phyloP scores from a whole-genome alignment of 2,329 filamentous ascomycete species.

The Sclerotinia sclerotiorum region DNA sequence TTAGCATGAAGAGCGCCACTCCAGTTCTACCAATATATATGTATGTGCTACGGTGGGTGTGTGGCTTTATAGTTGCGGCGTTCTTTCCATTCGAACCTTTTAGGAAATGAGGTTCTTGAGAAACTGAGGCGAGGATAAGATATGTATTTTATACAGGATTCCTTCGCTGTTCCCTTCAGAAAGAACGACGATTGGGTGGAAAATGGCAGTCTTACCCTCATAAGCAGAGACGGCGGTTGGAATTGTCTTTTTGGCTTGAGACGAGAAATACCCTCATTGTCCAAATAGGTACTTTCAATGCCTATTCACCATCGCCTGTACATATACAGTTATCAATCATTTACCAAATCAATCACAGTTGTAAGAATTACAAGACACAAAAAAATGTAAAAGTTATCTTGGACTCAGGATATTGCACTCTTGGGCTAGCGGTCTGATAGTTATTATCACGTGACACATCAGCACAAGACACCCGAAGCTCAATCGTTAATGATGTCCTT shows the following conservation, averaged over 20 bases:
- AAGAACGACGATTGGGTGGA: not conserved
- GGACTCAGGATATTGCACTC: not conserved
- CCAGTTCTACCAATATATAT: slow-evolving; percentile 57
- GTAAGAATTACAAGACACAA: not conserved
- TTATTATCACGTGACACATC: not conserved
- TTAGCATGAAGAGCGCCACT: too few relatives aligned
- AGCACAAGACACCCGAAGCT: slow-evolving; percentile 17
- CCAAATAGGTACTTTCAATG: not conserved
- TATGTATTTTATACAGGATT: not conserved
- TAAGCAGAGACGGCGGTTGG: not conserved
- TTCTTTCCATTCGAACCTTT: slow-evolving; percentile 68
- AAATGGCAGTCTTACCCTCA: not conserved
- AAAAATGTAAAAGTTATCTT: not conserved
- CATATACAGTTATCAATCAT: too few relatives aligned
- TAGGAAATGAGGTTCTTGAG: slow-evolving; percentile 52
- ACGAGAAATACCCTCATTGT: not conserved
- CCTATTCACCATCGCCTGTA: too few relatives aligned
- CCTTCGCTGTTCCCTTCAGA: not conserved
- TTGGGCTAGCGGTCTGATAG: not conserved
- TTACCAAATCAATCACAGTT: too few relatives aligned
- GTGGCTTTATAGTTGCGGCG: slow-evolving; percentile 56
- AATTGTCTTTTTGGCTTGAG: not conserved
- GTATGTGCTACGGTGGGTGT: slow-evolving; percentile 60
- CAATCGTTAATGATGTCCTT: not conserved
- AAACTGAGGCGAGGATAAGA: not conserved